A percentile compares a stretch with the other conserved stretches of the same genome.
Conservation (phyloP, 352 stramenopile genomes). For the Saprolegnia diclina region DNA sequence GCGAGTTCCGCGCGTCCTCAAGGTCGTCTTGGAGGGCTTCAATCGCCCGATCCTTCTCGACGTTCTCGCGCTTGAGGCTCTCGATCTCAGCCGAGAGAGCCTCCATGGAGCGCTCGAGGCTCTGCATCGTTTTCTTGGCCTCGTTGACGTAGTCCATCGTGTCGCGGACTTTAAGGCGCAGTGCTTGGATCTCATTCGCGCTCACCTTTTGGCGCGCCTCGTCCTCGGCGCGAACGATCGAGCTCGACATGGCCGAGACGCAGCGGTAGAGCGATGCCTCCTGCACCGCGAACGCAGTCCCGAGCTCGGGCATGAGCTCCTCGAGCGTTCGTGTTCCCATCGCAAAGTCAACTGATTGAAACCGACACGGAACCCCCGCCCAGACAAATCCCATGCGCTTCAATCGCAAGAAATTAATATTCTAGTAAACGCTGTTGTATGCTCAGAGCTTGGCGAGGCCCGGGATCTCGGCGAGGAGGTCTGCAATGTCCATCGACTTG, state of each 20-base stretch:
- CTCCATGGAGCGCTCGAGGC: conserved; percentile 2
- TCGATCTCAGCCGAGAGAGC: neutral
- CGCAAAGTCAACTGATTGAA: no score
- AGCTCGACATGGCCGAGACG: neutral
- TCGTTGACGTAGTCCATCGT: neutral
- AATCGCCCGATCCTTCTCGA: neutral
- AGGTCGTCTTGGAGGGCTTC: neutral
- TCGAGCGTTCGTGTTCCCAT: neutral
- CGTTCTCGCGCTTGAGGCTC: neutral
- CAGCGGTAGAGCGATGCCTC: conserved; percentile 9
- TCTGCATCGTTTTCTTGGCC: conserved; percentile 6
- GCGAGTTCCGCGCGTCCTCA: neutral
- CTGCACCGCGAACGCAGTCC: neutral
- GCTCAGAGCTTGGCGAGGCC: conserved; percentile 63
- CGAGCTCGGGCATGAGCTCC: conserved; percentile 15
- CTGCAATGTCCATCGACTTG: conserved; percentile 36
- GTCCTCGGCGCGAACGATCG: conserved; percentile 3
- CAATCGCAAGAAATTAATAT: no score
- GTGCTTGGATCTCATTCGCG: neutral
- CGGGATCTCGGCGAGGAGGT: conserved; percentile 59
- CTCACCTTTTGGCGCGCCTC: neutral
- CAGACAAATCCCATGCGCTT: no score
- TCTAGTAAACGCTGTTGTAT: no score
- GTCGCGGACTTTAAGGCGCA: neutral
- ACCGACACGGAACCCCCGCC: no score